These are phyloP conservation scores for Mycena rosella DNA, from an alignment of 768 basidiomycete species.

Conservation along the genomic window DNA sequence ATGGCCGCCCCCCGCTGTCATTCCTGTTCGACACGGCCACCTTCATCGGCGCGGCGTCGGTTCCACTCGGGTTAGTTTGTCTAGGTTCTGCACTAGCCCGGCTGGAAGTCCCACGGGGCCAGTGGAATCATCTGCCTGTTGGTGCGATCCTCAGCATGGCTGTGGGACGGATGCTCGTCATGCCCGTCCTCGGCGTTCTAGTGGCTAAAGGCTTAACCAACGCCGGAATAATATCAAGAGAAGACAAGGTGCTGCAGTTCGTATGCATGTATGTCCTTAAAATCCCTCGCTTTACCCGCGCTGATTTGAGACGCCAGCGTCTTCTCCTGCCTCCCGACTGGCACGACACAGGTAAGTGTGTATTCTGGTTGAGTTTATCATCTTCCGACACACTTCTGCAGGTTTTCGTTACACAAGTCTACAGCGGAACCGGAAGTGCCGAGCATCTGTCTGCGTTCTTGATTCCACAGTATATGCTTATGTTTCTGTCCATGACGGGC, in stretches of 20 bases:
- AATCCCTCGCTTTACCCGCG: too few relatives aligned
- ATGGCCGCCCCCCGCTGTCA: constrained; percentile 75
- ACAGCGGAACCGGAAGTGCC: constrained; percentile 22
- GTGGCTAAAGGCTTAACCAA: constrained; percentile 55
- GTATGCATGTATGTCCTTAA: constrained; percentile 53
- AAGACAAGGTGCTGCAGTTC: constrained; percentile 62
- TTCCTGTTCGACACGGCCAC: constrained; percentile 67
- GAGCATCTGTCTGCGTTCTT: constrained; percentile 19
- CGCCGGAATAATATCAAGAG: constrained; percentile 49
- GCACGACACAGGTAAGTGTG: constrained; percentile 11
- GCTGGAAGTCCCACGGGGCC: constrained; percentile 54
- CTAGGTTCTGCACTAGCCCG: constrained; percentile 71
- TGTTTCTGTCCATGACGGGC: constrained; percentile 24
- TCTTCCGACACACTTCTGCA: neutral
- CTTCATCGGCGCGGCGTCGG: constrained; percentile 72
- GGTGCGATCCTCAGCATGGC: constrained; percentile 58
- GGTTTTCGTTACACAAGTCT: constrained; percentile 24
- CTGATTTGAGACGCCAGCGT: neutral
- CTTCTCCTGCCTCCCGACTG: constrained; percentile 22
- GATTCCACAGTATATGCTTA: constrained; percentile 9
- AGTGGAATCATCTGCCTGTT: constrained; percentile 52
- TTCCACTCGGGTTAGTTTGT: constrained; percentile 72
- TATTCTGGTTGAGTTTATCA: neutral
- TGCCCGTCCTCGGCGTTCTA: constrained; percentile 62
- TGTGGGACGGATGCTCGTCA: constrained; percentile 55